A percentile compares a stretch with the other conserved stretches of the same genome.
phyloP scores from a whole-genome alignment of 441 rosid genomes.

The Eruca vesicaria region DNA sequence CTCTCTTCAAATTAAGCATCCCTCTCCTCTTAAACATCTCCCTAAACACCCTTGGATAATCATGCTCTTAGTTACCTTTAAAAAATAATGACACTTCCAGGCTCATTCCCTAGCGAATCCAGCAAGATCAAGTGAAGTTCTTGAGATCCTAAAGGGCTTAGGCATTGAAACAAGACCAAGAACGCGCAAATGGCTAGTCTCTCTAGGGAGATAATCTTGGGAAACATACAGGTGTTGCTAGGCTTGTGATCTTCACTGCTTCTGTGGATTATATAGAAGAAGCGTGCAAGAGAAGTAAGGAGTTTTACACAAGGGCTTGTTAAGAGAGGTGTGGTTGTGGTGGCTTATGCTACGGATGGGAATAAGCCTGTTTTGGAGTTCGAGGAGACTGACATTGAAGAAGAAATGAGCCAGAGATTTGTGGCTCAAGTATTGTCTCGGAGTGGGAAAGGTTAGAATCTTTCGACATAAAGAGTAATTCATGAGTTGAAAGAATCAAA shows the following conservation, averaged over 20 bases:
- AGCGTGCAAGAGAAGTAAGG: slow-evolving; percentile 70
- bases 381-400: slow-evolving; percentile 62
- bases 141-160: too few relatives aligned
- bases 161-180: too few relatives aligned
- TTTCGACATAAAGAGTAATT: neutral
- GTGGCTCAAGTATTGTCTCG: slow-evolving; percentile 50
- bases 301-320: slow-evolving; percentile 67
- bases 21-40: too few relatives aligned
- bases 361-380: slow-evolving; percentile 56
- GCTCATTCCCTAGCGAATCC: too few relatives aligned
- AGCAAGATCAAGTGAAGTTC: too few relatives aligned
- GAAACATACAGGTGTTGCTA: slow-evolving; percentile 56
- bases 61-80: too few relatives aligned
- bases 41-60: too few relatives aligned
- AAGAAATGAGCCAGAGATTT: slow-evolving; percentile 50
- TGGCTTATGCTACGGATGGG: slow-evolving; percentile 74
- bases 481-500: neutral
- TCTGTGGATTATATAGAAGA: slow-evolving; percentile 62
- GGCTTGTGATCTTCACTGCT: slow-evolving; percentile 78
- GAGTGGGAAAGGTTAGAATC: slow-evolving; percentile 82
- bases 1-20: too few relatives aligned
- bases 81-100: too few relatives aligned
- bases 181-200: slow-evolving; percentile 74
- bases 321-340: slow-evolving; percentile 86
- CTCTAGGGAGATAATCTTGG: slow-evolving; percentile 84